Evolutionary conservation across 2,329 filamentous ascomycete species (phyloP).

Genomic region (Byssochlamys sp.): DNA sequence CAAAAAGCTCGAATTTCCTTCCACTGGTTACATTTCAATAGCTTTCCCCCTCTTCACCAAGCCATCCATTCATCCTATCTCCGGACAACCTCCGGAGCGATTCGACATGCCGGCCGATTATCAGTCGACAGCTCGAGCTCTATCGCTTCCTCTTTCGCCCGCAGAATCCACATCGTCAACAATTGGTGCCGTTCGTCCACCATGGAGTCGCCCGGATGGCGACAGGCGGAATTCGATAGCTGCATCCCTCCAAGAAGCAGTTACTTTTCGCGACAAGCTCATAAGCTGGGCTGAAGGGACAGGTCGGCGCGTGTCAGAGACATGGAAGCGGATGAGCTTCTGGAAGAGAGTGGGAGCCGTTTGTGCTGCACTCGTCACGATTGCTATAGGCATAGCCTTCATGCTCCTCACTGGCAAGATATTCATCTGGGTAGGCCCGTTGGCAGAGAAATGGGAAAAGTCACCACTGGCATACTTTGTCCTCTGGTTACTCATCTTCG

Average conservation of each 20-base stretch:
- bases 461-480: conserved; percentile 63
- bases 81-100: not conserved
- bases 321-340: conserved; percentile 35
- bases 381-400: conserved; percentile 55
- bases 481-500: conserved; percentile 64
- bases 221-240: conserved; percentile 32
- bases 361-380: conserved; percentile 41
- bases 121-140: conserved; percentile 43
- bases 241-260: conserved; percentile 22
- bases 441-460: conserved; percentile 67
- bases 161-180: conserved; percentile 39
- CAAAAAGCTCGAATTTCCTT: not conserved
- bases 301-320: conserved; percentile 21
- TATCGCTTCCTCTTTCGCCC: conserved; percentile 42
- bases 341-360: conserved; percentile 54
- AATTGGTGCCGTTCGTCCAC: conserved; percentile 33
- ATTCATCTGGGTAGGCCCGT: conserved; percentile 63
- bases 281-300: conserved; percentile 28
- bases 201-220: conserved; percentile 43
- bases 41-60: not conserved
- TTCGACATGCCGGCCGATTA: conserved; percentile 40
- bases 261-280: conserved; percentile 28
- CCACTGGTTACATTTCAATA: not conserved
- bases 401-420: conserved; percentile 70
- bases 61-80: not conserved